A percentile compares a stretch with the other conserved stretches of the same genome.
These are phyloP conservation scores for Pistacia atlantica DNA, from an alignment of 345 rosid species.

Conservation along the genomic window DNA sequence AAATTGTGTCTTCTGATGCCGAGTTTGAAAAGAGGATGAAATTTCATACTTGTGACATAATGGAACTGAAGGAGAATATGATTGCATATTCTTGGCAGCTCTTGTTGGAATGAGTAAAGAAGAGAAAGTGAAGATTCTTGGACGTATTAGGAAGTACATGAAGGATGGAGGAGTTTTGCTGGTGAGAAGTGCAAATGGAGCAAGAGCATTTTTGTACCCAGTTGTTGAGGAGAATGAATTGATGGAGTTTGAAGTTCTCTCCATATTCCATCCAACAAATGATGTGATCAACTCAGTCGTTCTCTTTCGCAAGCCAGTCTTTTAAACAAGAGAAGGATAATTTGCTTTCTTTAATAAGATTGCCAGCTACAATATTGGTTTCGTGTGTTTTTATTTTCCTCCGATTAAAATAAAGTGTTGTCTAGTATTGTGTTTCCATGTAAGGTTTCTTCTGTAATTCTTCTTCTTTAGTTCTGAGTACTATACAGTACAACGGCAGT, in stretches of 20 bases:
- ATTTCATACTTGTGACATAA: slow-evolving; percentile 30
- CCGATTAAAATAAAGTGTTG: no score
- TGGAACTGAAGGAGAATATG: slow-evolving; percentile 40
- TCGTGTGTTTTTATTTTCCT: no score
- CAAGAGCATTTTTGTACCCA: slow-evolving; percentile 43
- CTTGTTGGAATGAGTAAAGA: slow-evolving; percentile 42
- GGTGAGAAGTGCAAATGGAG: slow-evolving; percentile 48
- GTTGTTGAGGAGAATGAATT: slow-evolving; percentile 32
- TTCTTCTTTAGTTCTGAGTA: no score
- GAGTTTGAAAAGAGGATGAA: slow-evolving; percentile 42
- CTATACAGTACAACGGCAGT: no score
- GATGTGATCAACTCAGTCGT: slow-evolving; percentile 43
- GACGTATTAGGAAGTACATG: slow-evolving; percentile 37
- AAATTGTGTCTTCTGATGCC: slow-evolving; percentile 29
- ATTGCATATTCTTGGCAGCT: slow-evolving; percentile 45
- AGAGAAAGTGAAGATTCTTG: slow-evolving; percentile 30
- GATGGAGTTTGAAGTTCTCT: slow-evolving; percentile 38
- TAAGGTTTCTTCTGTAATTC: no score
- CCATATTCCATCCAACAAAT: slow-evolving; percentile 37
- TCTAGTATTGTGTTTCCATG: no score
- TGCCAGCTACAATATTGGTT: no score
- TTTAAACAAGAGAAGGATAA: background rate
- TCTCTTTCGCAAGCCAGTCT: slow-evolving; percentile 32
- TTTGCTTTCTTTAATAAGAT: no score
- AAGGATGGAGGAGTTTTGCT: slow-evolving; percentile 36